Evolutionary conservation across 2,329 filamentous ascomycete genomes (phyloP), one percentile per base, ranked within the genome.

Genomic region (Rosellinia necatrix): DNA sequence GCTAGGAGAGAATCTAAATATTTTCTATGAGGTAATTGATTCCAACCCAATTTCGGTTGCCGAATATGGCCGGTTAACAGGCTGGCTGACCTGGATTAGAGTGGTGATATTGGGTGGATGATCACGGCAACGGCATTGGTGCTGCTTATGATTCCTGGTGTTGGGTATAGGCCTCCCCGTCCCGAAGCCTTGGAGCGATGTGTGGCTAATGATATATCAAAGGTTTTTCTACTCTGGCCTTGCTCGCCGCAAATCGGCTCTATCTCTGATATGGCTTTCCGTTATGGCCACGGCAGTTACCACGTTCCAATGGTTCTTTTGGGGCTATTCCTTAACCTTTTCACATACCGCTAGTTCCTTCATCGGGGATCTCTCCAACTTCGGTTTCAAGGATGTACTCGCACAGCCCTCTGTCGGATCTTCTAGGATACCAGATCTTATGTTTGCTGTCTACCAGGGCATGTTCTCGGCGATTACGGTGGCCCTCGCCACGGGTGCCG

Each of bases 241-340:
- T 17, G 91, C 92, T 17, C 87, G 92, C 59, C 82, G 92, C 70
- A 96, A 96, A 76, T 96, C 91, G 0, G 92, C 92, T 6, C 79
- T 96, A 49, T 94, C 91, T 19, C 78, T 96, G 59, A 91, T 96
- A 73, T 96, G 91, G 91, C 85, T 96, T 21, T 93, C 90, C 3
- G 80, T 96, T 70, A 96, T 96, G 89, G 84, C 91, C 17, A 85
- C 87, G 1, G 91, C 88, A 10, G 88, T 96, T 47, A 87, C 91
- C 30, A 88, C 86, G 22, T 96, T 96, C 74, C 91, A 96, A 73
- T 96, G 92, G 92, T 96, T 96, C 78, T 91, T 94, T 79, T 94
- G 90, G 90, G 90, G 90, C 35, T 94, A 91, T 72, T 92, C 89
- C 4, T 76, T 94, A 9, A 85, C 89, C 43, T 94, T 92, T 71